phyloP scores from a whole-genome alignment of 192 early-diverging fungal genomes.

The Backusella australiensis region DNA sequence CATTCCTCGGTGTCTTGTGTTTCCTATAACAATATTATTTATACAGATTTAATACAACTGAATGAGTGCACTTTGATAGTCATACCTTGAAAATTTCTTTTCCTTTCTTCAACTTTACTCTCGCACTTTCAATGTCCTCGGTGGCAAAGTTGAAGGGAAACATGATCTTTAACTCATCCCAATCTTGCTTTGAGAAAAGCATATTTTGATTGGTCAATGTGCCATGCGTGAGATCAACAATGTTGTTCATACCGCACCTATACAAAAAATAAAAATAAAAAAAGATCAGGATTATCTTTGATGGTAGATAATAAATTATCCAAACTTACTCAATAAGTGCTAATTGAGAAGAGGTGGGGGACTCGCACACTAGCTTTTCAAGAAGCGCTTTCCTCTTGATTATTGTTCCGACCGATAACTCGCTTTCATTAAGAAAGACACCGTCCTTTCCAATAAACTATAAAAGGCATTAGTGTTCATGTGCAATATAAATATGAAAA shows the following conservation, averaged over 20 bases:
- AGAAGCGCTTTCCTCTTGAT: no score
- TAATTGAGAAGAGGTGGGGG: background rate
- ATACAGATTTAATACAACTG: background rate
- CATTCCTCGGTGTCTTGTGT: background rate
- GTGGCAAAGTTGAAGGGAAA: background rate
- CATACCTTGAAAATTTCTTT: background rate
- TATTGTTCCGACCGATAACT: background rate
- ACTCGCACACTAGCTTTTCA: no score
- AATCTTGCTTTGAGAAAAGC: background rate
- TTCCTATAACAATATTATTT: background rate
- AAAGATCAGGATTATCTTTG: no score
- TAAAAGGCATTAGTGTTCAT: no score
- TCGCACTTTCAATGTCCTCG: background rate
- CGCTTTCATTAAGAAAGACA: background rate
- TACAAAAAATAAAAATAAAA: no score
- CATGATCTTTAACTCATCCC: background rate
- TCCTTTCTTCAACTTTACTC: background rate
- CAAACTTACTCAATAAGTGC: background rate
- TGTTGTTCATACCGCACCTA: no score
- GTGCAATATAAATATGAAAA: no score
- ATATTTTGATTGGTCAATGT: no score
- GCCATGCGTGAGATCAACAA: no score
- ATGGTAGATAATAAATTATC: background rate
- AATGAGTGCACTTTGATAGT: background rate
- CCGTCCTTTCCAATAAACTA: no score